Evolutionary conservation across 2,329 filamentous ascomycete genomes (phyloP).

Genomic region (Elsinoe arachidis): DNA sequence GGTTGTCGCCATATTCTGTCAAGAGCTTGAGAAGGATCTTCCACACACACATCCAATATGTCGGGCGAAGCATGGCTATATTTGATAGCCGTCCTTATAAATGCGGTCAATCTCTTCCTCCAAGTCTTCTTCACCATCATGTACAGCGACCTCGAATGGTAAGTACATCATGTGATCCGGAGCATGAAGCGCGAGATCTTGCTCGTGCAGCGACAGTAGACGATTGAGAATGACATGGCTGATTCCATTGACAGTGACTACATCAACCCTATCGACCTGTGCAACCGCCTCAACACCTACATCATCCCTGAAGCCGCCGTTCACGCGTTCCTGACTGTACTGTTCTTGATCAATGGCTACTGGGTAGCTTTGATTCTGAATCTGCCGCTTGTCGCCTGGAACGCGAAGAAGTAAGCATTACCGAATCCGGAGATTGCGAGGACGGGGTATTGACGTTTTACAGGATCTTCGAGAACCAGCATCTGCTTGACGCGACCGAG

Average conservation of each 20-base stretch:
- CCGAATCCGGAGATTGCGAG: too few relatives aligned
- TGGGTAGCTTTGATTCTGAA: constrained; percentile 92
- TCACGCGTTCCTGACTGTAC: constrained; percentile 86
- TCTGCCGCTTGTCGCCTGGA: constrained; percentile 83
- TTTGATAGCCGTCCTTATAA: constrained; percentile 94
- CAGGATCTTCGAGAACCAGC: constrained; percentile 94
- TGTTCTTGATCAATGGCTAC: constrained; percentile 98
- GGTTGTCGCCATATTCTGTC: not conserved
- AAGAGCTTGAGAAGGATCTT: not conserved
- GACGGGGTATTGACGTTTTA: constrained; percentile 26
- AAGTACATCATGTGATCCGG: constrained; percentile 33
- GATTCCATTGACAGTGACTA: constrained; percentile 62
- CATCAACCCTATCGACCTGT: constrained; percentile 99
- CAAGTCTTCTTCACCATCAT: constrained; percentile 99
- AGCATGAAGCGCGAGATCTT: not conserved
- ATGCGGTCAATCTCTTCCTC: constrained; percentile 98
- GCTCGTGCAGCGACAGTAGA: not conserved
- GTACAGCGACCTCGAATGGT: constrained; percentile 99
- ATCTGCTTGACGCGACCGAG: constrained; percentile 93
- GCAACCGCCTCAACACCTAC: constrained; percentile 99
- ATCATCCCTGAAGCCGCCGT: constrained; percentile 98
- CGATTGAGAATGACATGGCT: not conserved
- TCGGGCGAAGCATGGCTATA: constrained; percentile 57
- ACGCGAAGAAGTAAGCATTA: constrained; percentile 83
- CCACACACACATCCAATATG: constrained; percentile 23